Percentiles rank a stretch among this genome's conserved stretches.
These are phyloP conservation scores for Tremella yokohamensis DNA, from an alignment of 768 basidiomycete genomes.

Conservation along the genomic window DNA sequence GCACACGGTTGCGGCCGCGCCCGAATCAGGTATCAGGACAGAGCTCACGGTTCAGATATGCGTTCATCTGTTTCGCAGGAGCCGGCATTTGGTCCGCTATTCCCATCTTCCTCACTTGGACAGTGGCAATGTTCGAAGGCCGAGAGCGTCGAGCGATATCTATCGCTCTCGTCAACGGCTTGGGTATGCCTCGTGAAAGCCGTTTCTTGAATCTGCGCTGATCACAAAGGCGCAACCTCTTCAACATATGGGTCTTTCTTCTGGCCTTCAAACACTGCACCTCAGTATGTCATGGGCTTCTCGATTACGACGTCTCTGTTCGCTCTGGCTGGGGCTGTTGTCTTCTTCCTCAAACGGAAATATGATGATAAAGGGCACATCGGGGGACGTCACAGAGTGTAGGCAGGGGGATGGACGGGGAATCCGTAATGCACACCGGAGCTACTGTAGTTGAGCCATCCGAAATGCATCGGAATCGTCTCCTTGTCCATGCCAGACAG, in stretches of 20 bases:
- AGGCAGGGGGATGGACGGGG: no score
- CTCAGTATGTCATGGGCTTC: conserved; percentile 44
- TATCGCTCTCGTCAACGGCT: conserved; percentile 48
- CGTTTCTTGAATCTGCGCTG: no score
- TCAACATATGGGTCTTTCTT: conserved; percentile 50
- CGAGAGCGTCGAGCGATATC: conserved; percentile 48
- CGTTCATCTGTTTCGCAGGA: conserved; percentile 48
- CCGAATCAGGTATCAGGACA: not conserved
- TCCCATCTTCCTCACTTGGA: conserved; percentile 46
- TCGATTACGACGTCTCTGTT: conserved; percentile 39
- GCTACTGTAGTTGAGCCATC: no score
- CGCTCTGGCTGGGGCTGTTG: conserved; percentile 25
- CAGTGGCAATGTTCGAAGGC: conserved; percentile 48
- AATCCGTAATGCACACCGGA: no score
- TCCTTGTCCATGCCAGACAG: no score
- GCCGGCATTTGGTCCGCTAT: conserved; percentile 49
- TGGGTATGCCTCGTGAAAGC: conserved; percentile 29
- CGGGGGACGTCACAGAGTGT: not conserved
- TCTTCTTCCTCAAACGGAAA: conserved; percentile 30
- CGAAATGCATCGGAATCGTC: no score
- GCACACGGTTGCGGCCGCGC: conserved; percentile 6
- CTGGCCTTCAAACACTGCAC: conserved; percentile 44
- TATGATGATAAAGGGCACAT: conserved; percentile 30
- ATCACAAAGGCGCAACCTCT: conserved; percentile 28
- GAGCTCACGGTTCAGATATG: conserved; percentile 26